phyloP scores from a whole-genome alignment of 306 rosid genomes.

The Lathyrus sativus region DNA sequence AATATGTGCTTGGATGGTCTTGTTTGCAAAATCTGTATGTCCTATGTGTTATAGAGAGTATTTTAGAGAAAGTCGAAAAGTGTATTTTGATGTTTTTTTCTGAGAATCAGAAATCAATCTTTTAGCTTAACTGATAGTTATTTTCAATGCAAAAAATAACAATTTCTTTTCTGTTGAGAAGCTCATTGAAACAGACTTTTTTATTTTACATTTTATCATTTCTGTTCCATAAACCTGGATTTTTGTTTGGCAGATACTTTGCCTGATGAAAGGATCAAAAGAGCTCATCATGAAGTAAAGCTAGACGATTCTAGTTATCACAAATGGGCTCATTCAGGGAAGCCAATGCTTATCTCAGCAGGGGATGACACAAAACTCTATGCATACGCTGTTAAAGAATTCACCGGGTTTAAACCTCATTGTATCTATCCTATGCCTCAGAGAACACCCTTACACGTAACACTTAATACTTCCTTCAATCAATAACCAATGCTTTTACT shows the following conservation, averaged over 20 bases:
- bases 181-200: conserved; percentile 19
- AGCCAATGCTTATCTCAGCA: conserved; percentile 94
- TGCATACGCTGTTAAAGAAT: conserved; percentile 87
- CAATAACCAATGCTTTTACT: conserved; percentile 72
- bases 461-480: conserved; percentile 58
- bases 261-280: conserved; percentile 66
- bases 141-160: conserved; percentile 9
- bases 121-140: not conserved
- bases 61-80: not conserved
- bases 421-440: conserved; percentile 96
- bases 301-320: conserved; percentile 64
- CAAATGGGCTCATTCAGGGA: conserved; percentile 93
- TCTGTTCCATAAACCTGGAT: conserved; percentile 30
- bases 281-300: conserved; percentile 49
- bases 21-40: conserved; percentile 4
- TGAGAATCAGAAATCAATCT: not conserved
- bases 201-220: not conserved
- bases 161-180: not conserved
- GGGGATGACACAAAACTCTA: conserved; percentile 95
- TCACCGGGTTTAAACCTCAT: conserved; percentile 76
- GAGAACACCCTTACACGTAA: conserved; percentile 80
- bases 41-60: not conserved
- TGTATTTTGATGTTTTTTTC: conserved; percentile 11
- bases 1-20: conserved; percentile 5
- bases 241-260: conserved; percentile 56